A percentile compares a stretch with the other conserved stretches of the same genome.
phyloP scores from a whole-genome alignment of 352 stramenopile species.

The Globisporangium heterothallicum region DNA sequence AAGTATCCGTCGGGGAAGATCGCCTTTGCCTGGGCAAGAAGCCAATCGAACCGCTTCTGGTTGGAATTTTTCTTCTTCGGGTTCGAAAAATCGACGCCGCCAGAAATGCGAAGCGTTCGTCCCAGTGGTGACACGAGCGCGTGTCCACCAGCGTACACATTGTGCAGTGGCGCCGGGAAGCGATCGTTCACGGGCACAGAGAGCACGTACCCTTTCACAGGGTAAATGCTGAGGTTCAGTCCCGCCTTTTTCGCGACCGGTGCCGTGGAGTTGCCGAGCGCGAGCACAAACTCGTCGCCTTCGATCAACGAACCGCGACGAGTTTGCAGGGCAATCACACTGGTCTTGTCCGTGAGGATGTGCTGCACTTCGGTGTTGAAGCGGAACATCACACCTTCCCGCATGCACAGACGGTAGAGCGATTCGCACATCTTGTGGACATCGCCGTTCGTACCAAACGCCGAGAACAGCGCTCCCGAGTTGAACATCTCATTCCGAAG shows the following conservation, averaged over 20 bases:
- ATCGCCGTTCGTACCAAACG: constrained; percentile 81
- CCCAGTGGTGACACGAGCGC: constrained; percentile 73
- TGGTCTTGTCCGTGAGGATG: constrained; percentile 68
- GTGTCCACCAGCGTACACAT: constrained; percentile 77
- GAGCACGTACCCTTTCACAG: constrained; percentile 84
- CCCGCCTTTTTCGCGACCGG: constrained; percentile 60
- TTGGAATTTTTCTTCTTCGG: constrained; percentile 48
- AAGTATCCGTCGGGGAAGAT: constrained; percentile 82
- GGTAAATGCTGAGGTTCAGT: constrained; percentile 77
- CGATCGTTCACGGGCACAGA: constrained; percentile 64
- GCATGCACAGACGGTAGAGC: constrained; percentile 72
- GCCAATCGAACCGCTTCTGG: constrained; percentile 74
- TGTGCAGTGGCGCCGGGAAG: constrained; percentile 66
- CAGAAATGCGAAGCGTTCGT: constrained; percentile 66
- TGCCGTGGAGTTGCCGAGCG: constrained; percentile 72
- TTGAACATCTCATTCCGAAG: constrained; percentile 52
- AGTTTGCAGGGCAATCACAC: constrained; percentile 77
- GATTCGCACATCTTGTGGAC: constrained; percentile 87
- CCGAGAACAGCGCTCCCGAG: constrained; percentile 66
- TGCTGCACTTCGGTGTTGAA: constrained; percentile 83
- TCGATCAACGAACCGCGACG: constrained; percentile 78
- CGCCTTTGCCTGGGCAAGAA: constrained; percentile 64
- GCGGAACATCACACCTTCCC: constrained; percentile 84
- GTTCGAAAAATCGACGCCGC: constrained; percentile 78
- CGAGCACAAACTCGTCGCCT: constrained; percentile 83